These are phyloP conservation scores for Trifolium pratense DNA, from an alignment of 306 rosid genomes.

Conservation along the genomic window DNA sequence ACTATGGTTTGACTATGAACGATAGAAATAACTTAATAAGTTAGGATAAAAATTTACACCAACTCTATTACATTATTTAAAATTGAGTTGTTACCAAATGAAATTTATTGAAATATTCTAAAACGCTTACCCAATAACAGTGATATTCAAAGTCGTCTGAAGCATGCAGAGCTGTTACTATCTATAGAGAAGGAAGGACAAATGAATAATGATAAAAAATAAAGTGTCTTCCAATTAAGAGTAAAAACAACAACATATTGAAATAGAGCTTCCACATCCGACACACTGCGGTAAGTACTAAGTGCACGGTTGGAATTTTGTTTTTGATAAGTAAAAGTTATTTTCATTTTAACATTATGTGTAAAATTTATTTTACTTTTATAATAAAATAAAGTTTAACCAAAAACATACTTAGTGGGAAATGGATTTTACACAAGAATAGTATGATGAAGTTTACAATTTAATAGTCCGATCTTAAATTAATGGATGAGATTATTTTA, in stretches of 20 bases:
- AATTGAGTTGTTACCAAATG: background rate
- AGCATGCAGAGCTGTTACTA: background rate
- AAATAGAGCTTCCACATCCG: constrained; percentile 28
- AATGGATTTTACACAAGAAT: too few relatives aligned
- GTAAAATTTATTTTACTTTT: background rate
- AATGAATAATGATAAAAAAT: constrained; percentile 12
- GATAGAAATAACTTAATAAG: background rate
- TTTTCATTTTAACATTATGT: background rate
- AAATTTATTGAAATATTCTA: background rate
- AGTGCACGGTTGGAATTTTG: constrained; percentile 5
- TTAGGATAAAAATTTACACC: background rate
- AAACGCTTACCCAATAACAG: background rate
- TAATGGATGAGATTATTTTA: too few relatives aligned
- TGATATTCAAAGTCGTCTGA: background rate
- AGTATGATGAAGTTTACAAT: too few relatives aligned
- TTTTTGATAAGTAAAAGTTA: background rate
- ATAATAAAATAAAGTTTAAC: too few relatives aligned
- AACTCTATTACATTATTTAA: background rate
- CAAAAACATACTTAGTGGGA: too few relatives aligned
- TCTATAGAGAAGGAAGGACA: constrained; percentile 6
- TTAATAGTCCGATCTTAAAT: too few relatives aligned
- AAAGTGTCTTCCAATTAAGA: constrained; percentile 24
- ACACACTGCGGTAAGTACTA: constrained; percentile 14
- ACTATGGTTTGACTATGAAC: background rate
- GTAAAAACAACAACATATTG: constrained; percentile 37